These are phyloP conservation scores for Penicillium fuscoglaucum DNA, from an alignment of 2,329 filamentous ascomycete genomes.

Conservation along the genomic window DNA sequence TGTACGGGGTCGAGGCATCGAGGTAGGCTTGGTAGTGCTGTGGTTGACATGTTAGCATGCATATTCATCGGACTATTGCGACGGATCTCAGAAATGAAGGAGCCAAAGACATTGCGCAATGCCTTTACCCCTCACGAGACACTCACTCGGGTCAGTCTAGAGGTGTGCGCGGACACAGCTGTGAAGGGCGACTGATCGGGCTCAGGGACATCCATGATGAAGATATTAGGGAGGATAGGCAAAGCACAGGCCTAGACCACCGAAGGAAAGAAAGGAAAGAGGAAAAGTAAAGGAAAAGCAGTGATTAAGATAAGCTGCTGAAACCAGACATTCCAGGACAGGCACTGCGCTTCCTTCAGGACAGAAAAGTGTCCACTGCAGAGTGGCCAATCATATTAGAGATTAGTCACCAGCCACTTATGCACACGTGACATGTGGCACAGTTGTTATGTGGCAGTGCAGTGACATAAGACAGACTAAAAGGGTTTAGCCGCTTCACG, in stretches of 20 bases:
- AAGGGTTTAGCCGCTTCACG: background rate
- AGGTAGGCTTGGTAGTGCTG: constrained; percentile 93
- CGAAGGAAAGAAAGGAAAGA: constrained; percentile 7
- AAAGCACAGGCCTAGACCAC: constrained; percentile 1
- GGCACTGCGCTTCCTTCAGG: constrained; percentile 19
- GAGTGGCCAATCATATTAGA: constrained; percentile 17
- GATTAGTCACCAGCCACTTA: constrained; percentile 24
- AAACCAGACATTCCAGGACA: constrained; percentile 19
- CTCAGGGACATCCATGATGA: constrained; percentile 78
- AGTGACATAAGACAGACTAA: background rate
- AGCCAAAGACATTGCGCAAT: constrained; percentile 9
- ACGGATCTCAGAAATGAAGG: constrained; percentile 1
- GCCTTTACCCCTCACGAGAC: constrained; percentile 11
- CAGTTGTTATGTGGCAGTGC: background rate
- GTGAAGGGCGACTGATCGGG: constrained; percentile 89
- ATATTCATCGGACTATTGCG: background rate
- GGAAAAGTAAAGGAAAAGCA: constrained; percentile 11
- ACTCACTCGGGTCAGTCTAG: constrained; percentile 46
- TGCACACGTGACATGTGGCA: constrained; percentile 3
- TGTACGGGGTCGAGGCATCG: constrained; percentile 88
- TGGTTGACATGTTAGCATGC: constrained; percentile 15
- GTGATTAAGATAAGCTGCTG: constrained; percentile 14
- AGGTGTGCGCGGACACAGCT: constrained; percentile 81
- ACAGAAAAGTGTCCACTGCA: constrained; percentile 39
- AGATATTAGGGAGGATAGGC: background rate